Conservation (phyloP, 208 protist genomes). For the Trichomonas vaginalis region DNA sequence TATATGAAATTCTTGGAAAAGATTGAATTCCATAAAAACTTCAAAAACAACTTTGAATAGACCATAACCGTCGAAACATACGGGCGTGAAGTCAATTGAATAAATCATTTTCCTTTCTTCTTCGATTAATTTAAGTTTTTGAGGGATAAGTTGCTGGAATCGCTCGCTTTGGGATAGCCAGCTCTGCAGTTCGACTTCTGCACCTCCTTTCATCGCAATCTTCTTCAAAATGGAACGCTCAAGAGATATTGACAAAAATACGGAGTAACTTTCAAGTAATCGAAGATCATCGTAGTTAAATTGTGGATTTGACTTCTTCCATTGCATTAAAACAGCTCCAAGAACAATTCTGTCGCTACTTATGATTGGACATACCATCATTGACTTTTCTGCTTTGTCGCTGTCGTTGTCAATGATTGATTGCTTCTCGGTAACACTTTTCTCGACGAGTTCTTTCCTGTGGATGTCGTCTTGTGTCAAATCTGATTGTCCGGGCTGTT, state of each 20-base stretch:
- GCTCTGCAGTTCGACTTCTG: neutral
- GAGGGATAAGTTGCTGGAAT: neutral
- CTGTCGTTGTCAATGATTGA: neutral
- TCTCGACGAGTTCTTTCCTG: neutral
- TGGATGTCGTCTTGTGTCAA: neutral
- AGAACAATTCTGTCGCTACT: neutral
- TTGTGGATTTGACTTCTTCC: neutral
- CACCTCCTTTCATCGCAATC: neutral
- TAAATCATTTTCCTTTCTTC: neutral
- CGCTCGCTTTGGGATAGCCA: neutral
- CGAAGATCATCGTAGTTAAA: neutral
- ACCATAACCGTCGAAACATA: neutral
- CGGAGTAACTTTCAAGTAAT: neutral
- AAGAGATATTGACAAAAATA: neutral
- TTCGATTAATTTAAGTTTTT: neutral
- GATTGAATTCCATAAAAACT: conserved; percentile 8
- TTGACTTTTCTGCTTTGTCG: neutral
- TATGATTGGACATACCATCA: neutral
- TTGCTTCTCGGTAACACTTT: neutral
- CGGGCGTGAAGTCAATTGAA: neutral
- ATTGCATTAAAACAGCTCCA: neutral
- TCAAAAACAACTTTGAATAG: neutral
- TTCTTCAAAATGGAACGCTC: neutral
- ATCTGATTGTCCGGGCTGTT: neutral
- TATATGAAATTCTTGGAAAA: conserved; percentile 21